Evolutionary conservation across 2,329 filamentous ascomycete species (phyloP).

Genomic region (Penicillium sp.): DNA sequence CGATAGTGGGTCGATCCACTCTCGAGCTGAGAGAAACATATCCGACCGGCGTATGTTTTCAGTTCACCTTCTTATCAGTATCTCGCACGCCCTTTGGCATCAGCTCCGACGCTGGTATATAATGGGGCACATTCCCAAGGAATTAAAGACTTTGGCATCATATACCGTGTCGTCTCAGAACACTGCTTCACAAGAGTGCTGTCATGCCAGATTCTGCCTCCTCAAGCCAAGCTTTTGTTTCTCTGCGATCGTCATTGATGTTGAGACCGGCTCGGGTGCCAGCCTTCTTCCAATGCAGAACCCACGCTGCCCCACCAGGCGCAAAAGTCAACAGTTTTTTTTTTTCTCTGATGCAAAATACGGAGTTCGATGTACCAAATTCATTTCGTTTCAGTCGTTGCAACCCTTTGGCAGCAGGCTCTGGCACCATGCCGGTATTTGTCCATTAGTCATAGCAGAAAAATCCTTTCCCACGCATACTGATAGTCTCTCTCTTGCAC

Average conservation of each 20-base stretch:
- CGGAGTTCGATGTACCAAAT: not conserved
- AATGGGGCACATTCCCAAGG: constrained; percentile 7
- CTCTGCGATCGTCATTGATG: constrained; percentile 18
- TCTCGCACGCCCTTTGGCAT: not conserved
- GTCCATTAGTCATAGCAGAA: not conserved
- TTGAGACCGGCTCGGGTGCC: constrained; percentile 16
- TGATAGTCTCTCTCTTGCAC: not conserved
- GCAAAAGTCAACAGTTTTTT: constrained; percentile 17
- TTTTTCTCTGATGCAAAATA: not conserved
- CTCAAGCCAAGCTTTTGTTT: constrained; percentile 15
- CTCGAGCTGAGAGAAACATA: constrained; percentile 5
- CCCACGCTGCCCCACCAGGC: constrained; percentile 20
- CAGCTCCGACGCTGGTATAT: constrained; percentile 19
- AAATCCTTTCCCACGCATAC: not conserved
- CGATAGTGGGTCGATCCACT: constrained; percentile 20
- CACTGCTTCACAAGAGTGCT: not conserved
- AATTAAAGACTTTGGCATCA: not conserved
- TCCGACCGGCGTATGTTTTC: constrained; percentile 4
- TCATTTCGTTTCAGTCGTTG: constrained; percentile 1
- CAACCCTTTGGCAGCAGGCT: not conserved
- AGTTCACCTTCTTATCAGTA: constrained; percentile 18
- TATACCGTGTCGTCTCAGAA: not conserved
- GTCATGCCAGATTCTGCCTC: not conserved
- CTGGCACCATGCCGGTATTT: not conserved
- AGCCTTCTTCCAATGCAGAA: constrained; percentile 17